Evolutionary conservation across 2,329 filamentous ascomycete species (phyloP), one percentile per base, ranked within the genome.

Genomic region (Alternaria gansuensis): DNA sequence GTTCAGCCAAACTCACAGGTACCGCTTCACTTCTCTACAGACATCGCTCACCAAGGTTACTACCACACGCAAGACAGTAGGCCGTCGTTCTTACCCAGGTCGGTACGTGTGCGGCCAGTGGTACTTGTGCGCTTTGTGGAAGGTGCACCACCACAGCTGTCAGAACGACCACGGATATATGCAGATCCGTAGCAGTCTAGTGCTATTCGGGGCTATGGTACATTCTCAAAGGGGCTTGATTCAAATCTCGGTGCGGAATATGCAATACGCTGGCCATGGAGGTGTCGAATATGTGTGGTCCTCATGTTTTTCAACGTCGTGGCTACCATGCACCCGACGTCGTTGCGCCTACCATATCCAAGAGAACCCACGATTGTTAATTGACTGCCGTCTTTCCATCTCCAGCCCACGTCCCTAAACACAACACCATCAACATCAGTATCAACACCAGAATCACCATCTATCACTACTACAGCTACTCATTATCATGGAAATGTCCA

Each of bases 391-490:
- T 40, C 21, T 40, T 40, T 40, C 5, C 37, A 14, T 5, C 21
- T 40, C 10, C 24, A 9, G 3, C 8, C 28, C 3, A 13, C 5
- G n/a, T 14, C 26, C 24, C 34, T 34, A 10, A 17, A 29, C 26
- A 51, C 17, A 52, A 39, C 56, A 57, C 40, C 46, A 59, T 52
- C 62, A 46, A 36, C 29, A 48, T 17, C 28, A 26, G 31, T 26
- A 36, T 33, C 31, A 48, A 34, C 29, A 34, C 29, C 13, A 34
- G 17, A 9, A 34, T 21, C 59, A 23, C 46, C 59, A 24, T 51
- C 49, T 44, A 68, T 67, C 60, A 58, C 40, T 67, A 67, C 46
- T 34, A 17, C 39, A 43, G 24, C 31, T 54, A 41, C 57, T 49
- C 34, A n/a, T 26, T 29, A 21, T 28, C 28, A 62, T 59, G 59